phyloP scores from a whole-genome alignment of 2,329 filamentous ascomycete genomes.

The Tympanopsis confertula region DNA sequence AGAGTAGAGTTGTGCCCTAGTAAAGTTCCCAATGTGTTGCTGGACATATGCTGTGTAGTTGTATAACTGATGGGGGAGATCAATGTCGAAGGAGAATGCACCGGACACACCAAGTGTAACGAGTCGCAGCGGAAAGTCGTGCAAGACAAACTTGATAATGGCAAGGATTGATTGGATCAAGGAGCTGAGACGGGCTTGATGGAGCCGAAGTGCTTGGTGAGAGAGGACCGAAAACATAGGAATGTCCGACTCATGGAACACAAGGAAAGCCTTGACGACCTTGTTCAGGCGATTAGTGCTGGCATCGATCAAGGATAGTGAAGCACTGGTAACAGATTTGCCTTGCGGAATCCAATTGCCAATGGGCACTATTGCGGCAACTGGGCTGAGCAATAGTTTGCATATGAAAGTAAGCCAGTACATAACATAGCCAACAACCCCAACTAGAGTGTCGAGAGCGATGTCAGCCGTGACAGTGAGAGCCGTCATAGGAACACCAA shows the following conservation, averaged over 20 bases:
- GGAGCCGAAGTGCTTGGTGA: neutral
- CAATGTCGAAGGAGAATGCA: no score
- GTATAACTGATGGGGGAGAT: neutral
- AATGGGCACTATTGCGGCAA: constrained; percentile 18
- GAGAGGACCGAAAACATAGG: constrained; percentile 1
- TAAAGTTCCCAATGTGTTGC: no score
- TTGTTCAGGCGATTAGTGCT: constrained; percentile 23
- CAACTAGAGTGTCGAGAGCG: constrained; percentile 50
- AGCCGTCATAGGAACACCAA: constrained; percentile 60
- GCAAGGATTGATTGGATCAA: neutral
- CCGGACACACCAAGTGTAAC: neutral
- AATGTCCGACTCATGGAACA: constrained; percentile 17
- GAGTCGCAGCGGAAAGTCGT: neutral
- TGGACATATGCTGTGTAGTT: no score
- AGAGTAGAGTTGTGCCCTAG: constrained; percentile 8
- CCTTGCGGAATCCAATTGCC: constrained; percentile 19
- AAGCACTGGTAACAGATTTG: constrained; percentile 23
- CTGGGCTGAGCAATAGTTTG: constrained; percentile 17
- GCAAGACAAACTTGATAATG: neutral
- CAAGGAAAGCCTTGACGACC: constrained; percentile 22
- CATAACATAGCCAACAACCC: constrained; percentile 27
- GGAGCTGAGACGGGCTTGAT: neutral
- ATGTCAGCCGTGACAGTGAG: constrained; percentile 68
- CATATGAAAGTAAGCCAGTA: constrained; percentile 21
- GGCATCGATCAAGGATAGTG: constrained; percentile 25